These are phyloP conservation scores for Serendipita sp. DNA, from an alignment of 768 basidiomycete genomes.

Conservation along the genomic window DNA sequence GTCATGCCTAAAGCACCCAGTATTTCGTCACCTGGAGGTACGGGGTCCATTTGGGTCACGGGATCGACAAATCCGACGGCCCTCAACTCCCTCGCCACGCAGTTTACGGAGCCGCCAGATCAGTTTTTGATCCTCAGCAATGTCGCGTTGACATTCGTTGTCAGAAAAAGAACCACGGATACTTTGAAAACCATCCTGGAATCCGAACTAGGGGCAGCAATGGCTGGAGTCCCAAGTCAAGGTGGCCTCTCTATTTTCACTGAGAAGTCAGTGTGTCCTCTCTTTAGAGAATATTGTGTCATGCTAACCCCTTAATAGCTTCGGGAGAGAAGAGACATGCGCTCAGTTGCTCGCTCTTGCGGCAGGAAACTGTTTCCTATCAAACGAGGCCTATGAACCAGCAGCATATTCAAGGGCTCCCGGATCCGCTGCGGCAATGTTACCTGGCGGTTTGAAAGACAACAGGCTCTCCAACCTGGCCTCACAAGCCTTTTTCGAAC, in stretches of 20 bases:
- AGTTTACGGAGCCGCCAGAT: constrained; percentile 54
- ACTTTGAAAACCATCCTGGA: constrained; percentile 70
- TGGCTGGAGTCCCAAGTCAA: background rate
- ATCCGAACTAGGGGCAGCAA: constrained; percentile 59
- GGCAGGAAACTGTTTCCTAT: constrained; percentile 62
- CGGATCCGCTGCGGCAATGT: background rate
- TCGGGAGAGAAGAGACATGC: constrained; percentile 81
- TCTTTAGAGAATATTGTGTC: background rate
- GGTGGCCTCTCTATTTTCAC: constrained; percentile 51
- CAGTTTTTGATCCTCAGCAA: constrained; percentile 85
- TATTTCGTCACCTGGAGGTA: constrained; percentile 17
- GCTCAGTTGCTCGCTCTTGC: constrained; percentile 82
- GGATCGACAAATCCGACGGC: constrained; percentile 28
- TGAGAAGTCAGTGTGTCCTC: constrained; percentile 38
- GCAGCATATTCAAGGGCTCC: background rate
- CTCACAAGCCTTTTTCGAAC: constrained; percentile 3
- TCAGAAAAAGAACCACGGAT: constrained; percentile 72
- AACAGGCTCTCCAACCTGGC: background rate
- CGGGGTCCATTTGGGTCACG: constrained; percentile 19
- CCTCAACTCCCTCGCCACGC: constrained; percentile 67
- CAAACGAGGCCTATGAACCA: constrained; percentile 7
- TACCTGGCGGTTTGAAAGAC: background rate
- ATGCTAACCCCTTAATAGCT: constrained; percentile 30
- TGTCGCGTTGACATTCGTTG: constrained; percentile 64
- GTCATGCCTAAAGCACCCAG: constrained; percentile 40